Evolutionary conservation across 139 green algal species (phyloP).

Genomic region (Micromonas pusilla): DNA sequence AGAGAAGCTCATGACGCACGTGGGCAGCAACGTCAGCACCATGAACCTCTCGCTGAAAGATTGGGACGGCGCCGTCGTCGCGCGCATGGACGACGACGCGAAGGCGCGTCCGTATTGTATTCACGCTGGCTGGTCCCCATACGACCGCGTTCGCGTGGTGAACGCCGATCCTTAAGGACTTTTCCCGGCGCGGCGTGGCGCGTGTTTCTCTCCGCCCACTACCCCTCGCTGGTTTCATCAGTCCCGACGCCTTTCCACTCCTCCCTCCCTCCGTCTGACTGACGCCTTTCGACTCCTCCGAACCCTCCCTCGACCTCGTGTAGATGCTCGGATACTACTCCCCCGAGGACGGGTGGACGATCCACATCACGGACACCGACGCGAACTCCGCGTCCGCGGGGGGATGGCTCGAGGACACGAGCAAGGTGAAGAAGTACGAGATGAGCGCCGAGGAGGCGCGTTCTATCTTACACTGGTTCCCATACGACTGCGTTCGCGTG

Average conservation of each 20-base stretch:
- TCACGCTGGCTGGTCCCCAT: no score
- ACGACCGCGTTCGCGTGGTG: no score
- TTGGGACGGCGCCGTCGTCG: constrained; percentile 45
- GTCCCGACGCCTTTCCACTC: no score
- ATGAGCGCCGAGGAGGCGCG: constrained; percentile 95
- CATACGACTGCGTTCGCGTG: no score
- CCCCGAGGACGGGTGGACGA: constrained; percentile 58
- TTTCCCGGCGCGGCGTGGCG: no score
- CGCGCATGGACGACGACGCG: constrained; percentile 48
- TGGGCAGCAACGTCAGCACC: constrained; percentile 62
- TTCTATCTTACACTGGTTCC: no score
- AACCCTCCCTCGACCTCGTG: background rate
- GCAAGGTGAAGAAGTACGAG: constrained; percentile 92
- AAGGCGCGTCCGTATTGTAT: no score
- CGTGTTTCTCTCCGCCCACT: no score
- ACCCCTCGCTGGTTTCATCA: no score
- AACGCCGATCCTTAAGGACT: no score
- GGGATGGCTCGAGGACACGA: constrained; percentile 93
- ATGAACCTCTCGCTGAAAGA: constrained; percentile 85
- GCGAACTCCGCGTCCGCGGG: constrained; percentile 66
- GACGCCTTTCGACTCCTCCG: no score
- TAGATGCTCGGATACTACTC: constrained; percentile 87
- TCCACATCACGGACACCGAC: constrained; percentile 90
- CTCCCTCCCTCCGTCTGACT: no score
- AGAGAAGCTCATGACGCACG: constrained; percentile 78